Base-by-base conservation (phyloP, 805 yeast genomes). In the Saturnispora hagleri region DNA sequence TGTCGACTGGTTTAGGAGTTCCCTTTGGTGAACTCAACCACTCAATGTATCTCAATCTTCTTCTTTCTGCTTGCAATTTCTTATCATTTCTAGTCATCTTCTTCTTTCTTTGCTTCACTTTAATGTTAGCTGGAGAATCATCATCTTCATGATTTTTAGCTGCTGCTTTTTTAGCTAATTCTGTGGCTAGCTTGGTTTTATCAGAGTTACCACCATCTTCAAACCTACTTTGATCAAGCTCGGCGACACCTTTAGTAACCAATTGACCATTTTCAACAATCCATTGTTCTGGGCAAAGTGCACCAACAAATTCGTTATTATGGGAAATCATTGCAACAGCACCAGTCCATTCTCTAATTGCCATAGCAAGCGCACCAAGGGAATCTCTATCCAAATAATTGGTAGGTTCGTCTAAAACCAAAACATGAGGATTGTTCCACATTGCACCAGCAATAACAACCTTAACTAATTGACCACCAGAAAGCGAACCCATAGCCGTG, bases 371-470 rank as follows among this genome's bases (percentile, higher is more conserved):
- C 46, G 97, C 99, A 69, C 98, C 99, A 56, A 91, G 77, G 26
- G 98, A 90, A 69, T 91, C 99, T 76, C 99, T 85, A 71, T 91
- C 99, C 72, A 91, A 76, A 76, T 93, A 91, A 74, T 91, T 91
- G 64, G 98, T 91, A 68, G 99, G 99, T 79, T 91, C 99, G 71
- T 91, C 99, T 55, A 91, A 77, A 43, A 91, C 99, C 57, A 91
- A 79, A 69, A 91, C 79, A 70, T 91, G 99, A 18, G 99, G 99
- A 67, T 91, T 93, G 73, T 93, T 91, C 99, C 99, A 91, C 93
- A 91, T 91, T 58, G 98, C 97, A 72, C 98, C 99, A 13, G 98
- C 98, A 73, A 91, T 91, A 55, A 91, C 99, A 57, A 91, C 98
- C 72, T 91, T 91, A 55, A 91, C 99, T 67, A 91, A 79, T 74